Evolutionary conservation across 75 land plant species (phyloP), one percentile per base, ranked within the genome.

Genomic region (Selaginella tamariscina): DNA sequence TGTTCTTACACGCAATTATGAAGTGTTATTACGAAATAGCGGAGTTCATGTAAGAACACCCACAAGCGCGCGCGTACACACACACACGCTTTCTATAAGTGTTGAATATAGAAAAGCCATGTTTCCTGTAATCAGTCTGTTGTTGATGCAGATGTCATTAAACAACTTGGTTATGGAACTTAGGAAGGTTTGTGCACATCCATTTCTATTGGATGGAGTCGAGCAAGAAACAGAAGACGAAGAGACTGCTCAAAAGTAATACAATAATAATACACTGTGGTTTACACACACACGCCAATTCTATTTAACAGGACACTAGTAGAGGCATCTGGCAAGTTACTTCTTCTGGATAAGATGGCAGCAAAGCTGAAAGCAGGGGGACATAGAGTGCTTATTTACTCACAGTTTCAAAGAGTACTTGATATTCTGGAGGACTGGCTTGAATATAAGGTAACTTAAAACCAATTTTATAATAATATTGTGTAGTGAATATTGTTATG

Each of bases 111-210:
- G n/a, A n/a, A n/a, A n/a, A n/a, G n/a, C n/a, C n/a, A n/a, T n/a
- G n/a, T n/a, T n/a, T n/a, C n/a, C n/a, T n/a, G n/a, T n/a, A n/a
- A n/a, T n/a, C n/a, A n/a, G n/a, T n/a, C n/a, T n/a, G n/a, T n/a
- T n/a, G n/a, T n/a, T 39, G 49, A 15, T 62, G 29, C 76, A 95
- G 99, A 79, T 95, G 57, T 85, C 99, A n/a, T 89, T 95, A 28
- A 95, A 79, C 27, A 95, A 95, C 78, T 96, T 95, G 64, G 97
- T 88, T 24, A 95, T 95, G 99, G 97, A 95, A 68, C 82, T 95
- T 65, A 88, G 99, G 60, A 95, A 95, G 69, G 78, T 95, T 49
- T 95, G 99, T 77, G 95, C 88, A 67, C 99, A 95, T 75, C 84
- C 87, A 27, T 95, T 77, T 65, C 79, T 95, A 82, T 73, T 95